Conservation (phyloP, 129 eudicot genomes). For the Flaveria brownii region DNA sequence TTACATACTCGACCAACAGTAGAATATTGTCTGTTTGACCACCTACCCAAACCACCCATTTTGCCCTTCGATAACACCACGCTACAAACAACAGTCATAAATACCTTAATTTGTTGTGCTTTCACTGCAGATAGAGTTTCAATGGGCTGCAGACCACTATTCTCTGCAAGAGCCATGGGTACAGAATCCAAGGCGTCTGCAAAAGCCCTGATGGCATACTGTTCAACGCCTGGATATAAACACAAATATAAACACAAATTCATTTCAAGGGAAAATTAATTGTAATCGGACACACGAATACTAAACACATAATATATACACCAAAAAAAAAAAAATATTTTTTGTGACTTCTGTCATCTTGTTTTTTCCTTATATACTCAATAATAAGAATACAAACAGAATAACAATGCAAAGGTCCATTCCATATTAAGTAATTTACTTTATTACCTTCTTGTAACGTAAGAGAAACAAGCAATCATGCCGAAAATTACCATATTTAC, state of each 20-base stretch:
- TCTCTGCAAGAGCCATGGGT: slow-evolving; percentile 99
- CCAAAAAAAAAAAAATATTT: neutral
- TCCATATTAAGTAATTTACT: slow-evolving; percentile 13
- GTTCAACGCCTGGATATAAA: too few relatives aligned
- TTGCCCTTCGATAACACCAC: neutral
- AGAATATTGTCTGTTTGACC: neutral
- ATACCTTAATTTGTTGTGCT: slow-evolving; percentile 95
- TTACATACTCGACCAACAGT: neutral
- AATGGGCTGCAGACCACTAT: slow-evolving; percentile 93
- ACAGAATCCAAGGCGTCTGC: slow-evolving; percentile 97
- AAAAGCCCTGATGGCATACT: slow-evolving; percentile 98
- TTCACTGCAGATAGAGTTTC: slow-evolving; percentile 92
- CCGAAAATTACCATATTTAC: slow-evolving; percentile 17
- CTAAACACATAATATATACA: too few relatives aligned
- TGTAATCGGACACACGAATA: too few relatives aligned
- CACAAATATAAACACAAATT: too few relatives aligned
- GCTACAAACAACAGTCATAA: neutral
- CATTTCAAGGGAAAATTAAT: too few relatives aligned
- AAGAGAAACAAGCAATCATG: neutral
- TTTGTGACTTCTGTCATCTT: neutral
- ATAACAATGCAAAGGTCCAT: neutral
- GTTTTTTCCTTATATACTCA: neutral
- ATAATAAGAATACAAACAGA: neutral
- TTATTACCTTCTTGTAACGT: slow-evolving; percentile 18
- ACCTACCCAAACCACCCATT: neutral